A percentile compares a stretch with the other conserved stretches of the same genome.
Evolutionary conservation across 495 filamentous ascomycete genomes (phyloP).

Genomic region (Extremus antarcticus): DNA sequence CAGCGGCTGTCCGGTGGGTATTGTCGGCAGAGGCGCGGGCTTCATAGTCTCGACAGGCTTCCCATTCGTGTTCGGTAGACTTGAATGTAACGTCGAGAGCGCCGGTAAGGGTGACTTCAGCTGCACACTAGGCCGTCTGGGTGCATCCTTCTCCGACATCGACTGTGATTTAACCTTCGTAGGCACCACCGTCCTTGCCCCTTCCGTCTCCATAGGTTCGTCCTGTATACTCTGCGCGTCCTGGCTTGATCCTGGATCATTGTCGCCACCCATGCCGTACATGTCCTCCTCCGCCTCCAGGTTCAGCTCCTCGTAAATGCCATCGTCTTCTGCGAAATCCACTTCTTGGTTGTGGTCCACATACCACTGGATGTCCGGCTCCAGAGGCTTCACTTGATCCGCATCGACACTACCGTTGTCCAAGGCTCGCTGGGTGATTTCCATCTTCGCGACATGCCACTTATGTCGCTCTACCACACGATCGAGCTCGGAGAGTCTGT

Average conservation of each 20-base stretch:
- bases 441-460: slow-evolving; percentile 87
- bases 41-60: slow-evolving; percentile 57
- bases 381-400: slow-evolving; percentile 62
- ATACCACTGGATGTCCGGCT: slow-evolving; percentile 91
- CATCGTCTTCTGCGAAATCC: slow-evolving; percentile 85
- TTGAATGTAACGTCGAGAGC: slow-evolving; percentile 70
- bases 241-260: slow-evolving; percentile 84
- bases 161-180: slow-evolving; percentile 43
- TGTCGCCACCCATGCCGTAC: slow-evolving; percentile 72
- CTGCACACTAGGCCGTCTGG: slow-evolving; percentile 56
- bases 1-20: slow-evolving; percentile 75
- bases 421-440: slow-evolving; percentile 76
- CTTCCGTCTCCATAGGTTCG: slow-evolving; percentile 56
- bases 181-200: slow-evolving; percentile 31
- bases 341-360: slow-evolving; percentile 78
- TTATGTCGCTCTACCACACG: slow-evolving; percentile 82
- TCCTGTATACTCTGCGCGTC: slow-evolving; percentile 89
- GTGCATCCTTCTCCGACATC: slow-evolving; percentile 34
- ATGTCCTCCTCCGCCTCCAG: slow-evolving; percentile 78
- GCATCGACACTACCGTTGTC: slow-evolving; percentile 86
- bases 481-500: slow-evolving; percentile 78
- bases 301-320: slow-evolving; percentile 89
- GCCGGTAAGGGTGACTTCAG: slow-evolving; percentile 89
- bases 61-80: slow-evolving; percentile 52
- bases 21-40: slow-evolving; percentile 75